Conservation (phyloP, 164 flowering plant species). For the Amborella trichopoda region DNA sequence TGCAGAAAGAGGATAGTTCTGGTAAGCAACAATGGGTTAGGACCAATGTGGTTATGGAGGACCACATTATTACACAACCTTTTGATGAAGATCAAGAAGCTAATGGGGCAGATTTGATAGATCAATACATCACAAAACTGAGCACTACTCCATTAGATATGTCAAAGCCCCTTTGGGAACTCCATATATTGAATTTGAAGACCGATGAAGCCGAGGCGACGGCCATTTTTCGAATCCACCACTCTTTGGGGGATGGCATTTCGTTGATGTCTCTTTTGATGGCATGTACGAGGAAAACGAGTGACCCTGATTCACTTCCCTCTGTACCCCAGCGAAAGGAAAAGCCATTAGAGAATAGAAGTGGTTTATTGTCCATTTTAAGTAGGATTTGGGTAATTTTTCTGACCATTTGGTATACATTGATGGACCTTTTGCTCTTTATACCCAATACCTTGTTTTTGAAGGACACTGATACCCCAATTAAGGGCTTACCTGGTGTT, state of each 20-base stretch:
- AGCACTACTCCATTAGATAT: conserved; percentile 25
- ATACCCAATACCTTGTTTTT: conserved; percentile 21
- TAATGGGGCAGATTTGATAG: conserved; percentile 30
- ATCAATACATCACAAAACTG: conserved; percentile 32
- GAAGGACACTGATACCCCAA: conserved; percentile 36
- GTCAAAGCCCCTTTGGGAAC: conserved; percentile 58
- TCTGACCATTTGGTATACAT: conserved; percentile 28
- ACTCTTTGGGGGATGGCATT: conserved; percentile 63
- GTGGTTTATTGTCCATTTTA: conserved; percentile 2
- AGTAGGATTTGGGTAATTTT: conserved; percentile 19
- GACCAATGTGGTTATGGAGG: conserved; percentile 27
- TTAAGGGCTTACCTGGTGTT: conserved; percentile 21
- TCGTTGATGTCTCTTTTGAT: conserved; percentile 50
- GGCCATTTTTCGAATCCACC: conserved; percentile 42
- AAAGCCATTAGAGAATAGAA: conserved; percentile 4
- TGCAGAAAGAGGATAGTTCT: conserved; percentile 13
- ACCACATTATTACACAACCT: conserved; percentile 32
- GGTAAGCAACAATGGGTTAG: conserved; percentile 29
- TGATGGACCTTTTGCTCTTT: conserved; percentile 29
- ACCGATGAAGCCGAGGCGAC: conserved; percentile 33
- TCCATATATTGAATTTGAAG: conserved; percentile 44
- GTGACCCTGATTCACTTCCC: conserved; percentile 37
- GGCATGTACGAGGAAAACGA: conserved; percentile 34
- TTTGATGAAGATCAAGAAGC: conserved; percentile 17
- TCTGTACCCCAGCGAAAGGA: conserved; percentile 23